Evolutionary conservation across 495 filamentous ascomycete species (phyloP), one percentile per base, ranked within the genome.

Genomic region (Talaromyces liani): DNA sequence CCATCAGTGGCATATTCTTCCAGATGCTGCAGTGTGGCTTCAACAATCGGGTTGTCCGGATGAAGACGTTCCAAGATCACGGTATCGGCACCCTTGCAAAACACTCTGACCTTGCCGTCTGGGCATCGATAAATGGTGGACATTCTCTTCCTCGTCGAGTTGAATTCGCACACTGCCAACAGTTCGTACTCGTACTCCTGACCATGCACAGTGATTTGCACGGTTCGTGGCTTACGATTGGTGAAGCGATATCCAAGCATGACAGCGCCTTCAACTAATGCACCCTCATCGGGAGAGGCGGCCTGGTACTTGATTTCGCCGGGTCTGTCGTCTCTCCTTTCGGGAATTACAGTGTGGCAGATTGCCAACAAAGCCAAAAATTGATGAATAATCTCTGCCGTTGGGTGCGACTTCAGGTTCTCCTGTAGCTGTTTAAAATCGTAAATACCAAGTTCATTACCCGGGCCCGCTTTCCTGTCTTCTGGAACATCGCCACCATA

Each of bases 1-100:
- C 95, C 95, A 64, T 99, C 95, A 0, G 93, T 92, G 6, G 95
- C 95, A 73, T 99, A 99, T 66, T 99, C 95, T 75, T 99, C 95
- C 31, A 99, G 80, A 73, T 99, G 95, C 63, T 93, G 86, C 51
- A 97, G 77, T 4, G 95, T 99, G 31, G 79, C 74, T 66, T 99
- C 95, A 10, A 94, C 87, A 62, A 88, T 90, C 1, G 91, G 91
- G 69, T 97, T 93, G 51, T 91, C 81, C 55, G 80, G 76, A 63
- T 85, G 84, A 9, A 98, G 79, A 9, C 95, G 88, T 72, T 99
- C 94, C 61, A 94, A 69, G 67, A 99, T 98, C 55, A 99, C 95
- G 2, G 95, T 99, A 72, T 99, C 95, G 49, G 95, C 95, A 67
- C 95, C 95, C 75, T 99, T 99, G 76, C 88, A 92, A 71, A 96